Evolutionary conservation across 352 stramenopile species (phyloP), one percentile per base, ranked within the genome.

Genomic region (Thalassiosira allenii): DNA sequence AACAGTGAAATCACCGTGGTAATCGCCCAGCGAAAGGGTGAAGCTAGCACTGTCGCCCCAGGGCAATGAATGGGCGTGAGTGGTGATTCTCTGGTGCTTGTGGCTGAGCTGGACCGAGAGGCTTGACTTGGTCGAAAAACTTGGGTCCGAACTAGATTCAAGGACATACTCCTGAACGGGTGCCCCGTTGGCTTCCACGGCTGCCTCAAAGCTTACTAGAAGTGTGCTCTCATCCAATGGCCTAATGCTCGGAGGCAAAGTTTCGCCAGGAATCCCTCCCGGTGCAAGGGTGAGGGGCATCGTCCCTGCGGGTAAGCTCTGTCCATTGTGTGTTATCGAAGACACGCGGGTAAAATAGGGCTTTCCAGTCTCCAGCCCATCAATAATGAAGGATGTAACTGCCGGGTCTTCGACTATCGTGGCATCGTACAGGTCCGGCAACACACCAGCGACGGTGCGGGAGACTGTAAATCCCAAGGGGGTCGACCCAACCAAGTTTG

Each of bases 1-100:
- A 17, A 79, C 59, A 41, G 64, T 86, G 49, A 87, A 91, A 67
- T 91, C 80, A 43, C 89, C 89, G 54, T 90, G 75, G 70, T 88
- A 94, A 79, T 89, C 78, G 17, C 85, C 87, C 32, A 93, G 69
- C 25, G 89, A 94, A 12, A 94, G 52, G 32, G 85, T 90, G 71
- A 94, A 94, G 32, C 62, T 87, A 0, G 84, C 82, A 64, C 29
- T 51, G 52, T 62, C 67, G 37, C 53, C 75, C 72, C 89, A 93
- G 6, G 89, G 86, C 29, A 88, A 49, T 29, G 74, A 90, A 70
- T 94, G 87, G 52, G 87, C 89, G 58, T 61, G 69, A 71, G 89
- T 93, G 41, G 79, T 86, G 14, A 94, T 76, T 40, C 89, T 69
- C 71, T 94, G 89, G 37, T 91, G 65, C 65, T 85, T 75, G 64